Base-by-base conservation (phyloP, 768 basidiomycete species). In the Ramaria sp. region DNA sequence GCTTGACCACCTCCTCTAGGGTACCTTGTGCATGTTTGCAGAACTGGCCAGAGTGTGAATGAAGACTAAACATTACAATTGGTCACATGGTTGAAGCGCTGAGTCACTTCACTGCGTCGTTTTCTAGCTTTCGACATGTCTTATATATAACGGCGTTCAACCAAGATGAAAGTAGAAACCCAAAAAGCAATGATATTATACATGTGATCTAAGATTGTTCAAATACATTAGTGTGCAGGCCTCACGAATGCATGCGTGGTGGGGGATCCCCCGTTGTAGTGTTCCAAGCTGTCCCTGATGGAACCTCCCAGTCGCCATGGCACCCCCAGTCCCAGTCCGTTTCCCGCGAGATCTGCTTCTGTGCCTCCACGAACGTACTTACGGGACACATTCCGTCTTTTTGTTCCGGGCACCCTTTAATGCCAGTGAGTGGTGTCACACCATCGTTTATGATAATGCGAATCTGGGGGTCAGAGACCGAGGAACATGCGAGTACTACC, bases 11-110 rank as follows among this genome's bases (percentile, higher is more conserved):
- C 3, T 88, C 81, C 61, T 93, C 84, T 37, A 99, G 73, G 1
- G 74, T 71, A 6, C 92, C 92, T 12, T 73, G 72, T 2, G 91
- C 95, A 64, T 97, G 94, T 59, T 81, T 83, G 72, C 94, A 95
- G 70, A 93, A 95, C 63, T 94, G 84, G 28, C 93, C 92, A 0
- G 90, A 95, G 63, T 96, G 92, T 18, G 88, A 91, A 67, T 93
- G 91, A 64, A 90, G 89, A 63, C 83, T 87, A 62, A 79, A 71
- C 56, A 82, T 32, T n/a, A n/a, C n/a, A n/a, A n/a, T n/a, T n/a
- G n/a, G n/a, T n/a, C n/a, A n/a, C n/a, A n/a, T n/a, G n/a, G n/a
- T n/a, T n/a, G n/a, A n/a, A n/a, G n/a, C n/a, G n/a, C n/a, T n/a
- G n/a, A n/a, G n/a, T n/a, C n/a, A n/a, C n/a, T n/a, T n/a, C n/a